These are phyloP conservation scores for Trifolium subterraneum DNA, from an alignment of 306 rosid genomes.

Conservation along the genomic window DNA sequence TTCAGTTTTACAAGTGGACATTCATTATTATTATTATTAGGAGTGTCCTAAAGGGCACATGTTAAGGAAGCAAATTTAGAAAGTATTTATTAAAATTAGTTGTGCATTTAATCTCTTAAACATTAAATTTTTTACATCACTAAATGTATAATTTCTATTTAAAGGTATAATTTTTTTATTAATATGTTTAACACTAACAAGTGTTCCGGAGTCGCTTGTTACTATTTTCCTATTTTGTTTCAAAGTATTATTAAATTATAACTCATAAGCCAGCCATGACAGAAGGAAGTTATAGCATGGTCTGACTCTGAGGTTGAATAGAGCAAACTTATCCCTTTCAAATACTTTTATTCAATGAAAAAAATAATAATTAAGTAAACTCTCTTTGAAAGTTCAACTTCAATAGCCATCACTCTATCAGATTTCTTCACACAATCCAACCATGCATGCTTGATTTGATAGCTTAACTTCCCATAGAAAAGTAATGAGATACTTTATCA, in stretches of 20 bases:
- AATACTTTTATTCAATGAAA: not conserved
- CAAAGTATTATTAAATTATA: not conserved
- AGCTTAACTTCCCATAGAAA: slow-evolving; percentile 17
- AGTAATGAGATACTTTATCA: slow-evolving; percentile 1
- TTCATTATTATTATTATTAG: not conserved
- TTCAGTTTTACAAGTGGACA: not conserved
- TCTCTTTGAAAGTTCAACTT: not conserved
- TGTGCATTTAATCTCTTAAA: too few species aligned
- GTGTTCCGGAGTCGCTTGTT: too few species aligned
- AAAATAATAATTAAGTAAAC: not conserved
- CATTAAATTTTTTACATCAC: too few species aligned
- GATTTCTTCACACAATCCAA: too few species aligned
- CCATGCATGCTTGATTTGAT: slow-evolving; percentile 31
- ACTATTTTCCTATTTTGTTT: not conserved
- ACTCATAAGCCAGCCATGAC: not conserved
- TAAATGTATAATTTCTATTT: too few species aligned
- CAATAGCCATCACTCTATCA: too few species aligned
- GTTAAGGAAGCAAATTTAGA: too few species aligned
- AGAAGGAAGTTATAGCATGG: not conserved
- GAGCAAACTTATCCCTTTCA: not conserved
- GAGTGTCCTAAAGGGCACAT: too few species aligned
- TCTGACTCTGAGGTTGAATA: not conserved
- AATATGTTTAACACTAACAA: too few species aligned
- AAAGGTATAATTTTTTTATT: too few species aligned
- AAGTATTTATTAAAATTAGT: too few species aligned